phyloP scores from a whole-genome alignment of 495 filamentous ascomycete genomes.

The Penicillium paradoxum region DNA sequence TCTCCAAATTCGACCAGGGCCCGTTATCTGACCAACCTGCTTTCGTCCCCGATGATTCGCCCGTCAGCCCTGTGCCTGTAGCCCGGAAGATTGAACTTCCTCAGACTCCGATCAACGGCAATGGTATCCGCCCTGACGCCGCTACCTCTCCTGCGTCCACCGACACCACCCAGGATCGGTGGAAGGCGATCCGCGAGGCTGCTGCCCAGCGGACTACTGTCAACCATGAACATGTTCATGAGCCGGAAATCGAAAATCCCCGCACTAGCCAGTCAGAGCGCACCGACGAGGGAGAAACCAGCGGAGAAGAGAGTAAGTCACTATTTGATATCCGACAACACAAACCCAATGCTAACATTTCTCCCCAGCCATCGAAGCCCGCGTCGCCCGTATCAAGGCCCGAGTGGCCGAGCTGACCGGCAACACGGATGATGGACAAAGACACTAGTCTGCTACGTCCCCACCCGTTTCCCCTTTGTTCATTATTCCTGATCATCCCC shows the following conservation, averaged over 20 bases:
- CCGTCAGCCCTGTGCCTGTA: conserved; percentile 24
- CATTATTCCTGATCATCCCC: conserved; percentile 3
- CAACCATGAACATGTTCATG: conserved; percentile 43
- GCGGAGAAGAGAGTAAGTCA: conserved; percentile 92
- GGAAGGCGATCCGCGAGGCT: conserved; percentile 94
- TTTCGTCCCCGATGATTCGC: conserved; percentile 68
- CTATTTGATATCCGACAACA: background rate
- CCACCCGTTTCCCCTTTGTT: background rate
- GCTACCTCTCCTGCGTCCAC: conserved; percentile 1
- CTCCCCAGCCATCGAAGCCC: conserved; percentile 80
- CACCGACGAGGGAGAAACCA: conserved; percentile 78
- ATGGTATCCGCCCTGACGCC: conserved; percentile 10
- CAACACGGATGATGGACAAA: conserved; percentile 58
- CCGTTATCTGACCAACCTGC: conserved; percentile 83
- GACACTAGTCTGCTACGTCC: background rate
- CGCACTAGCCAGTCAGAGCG: conserved; percentile 45
- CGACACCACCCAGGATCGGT: conserved; percentile 59
- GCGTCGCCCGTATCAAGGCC: conserved; percentile 96
- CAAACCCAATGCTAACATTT: conserved; percentile 15
- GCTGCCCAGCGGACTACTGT: conserved; percentile 72
- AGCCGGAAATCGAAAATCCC: conserved; percentile 42
- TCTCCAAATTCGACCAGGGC: conserved; percentile 85
- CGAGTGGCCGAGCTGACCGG: conserved; percentile 88
- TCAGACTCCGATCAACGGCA: conserved; percentile 21
- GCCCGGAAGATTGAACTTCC: conserved; percentile 10